Evolutionary conservation across 768 basidiomycete genomes (phyloP), one percentile per base, ranked within the genome.

Genomic region (Mycena metata): DNA sequence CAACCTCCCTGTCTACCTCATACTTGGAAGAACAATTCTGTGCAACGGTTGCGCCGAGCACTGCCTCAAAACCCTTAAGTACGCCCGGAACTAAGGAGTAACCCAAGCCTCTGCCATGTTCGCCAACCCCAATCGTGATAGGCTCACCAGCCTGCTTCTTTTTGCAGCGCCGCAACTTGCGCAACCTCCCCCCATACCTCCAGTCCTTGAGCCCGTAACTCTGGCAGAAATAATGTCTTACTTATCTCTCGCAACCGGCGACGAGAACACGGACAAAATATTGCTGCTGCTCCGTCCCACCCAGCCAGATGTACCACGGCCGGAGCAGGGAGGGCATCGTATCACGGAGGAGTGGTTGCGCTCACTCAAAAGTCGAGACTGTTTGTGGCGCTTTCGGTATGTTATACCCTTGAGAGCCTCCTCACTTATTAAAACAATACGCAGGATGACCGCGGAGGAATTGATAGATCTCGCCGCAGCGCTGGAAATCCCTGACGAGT

Each of bases 331-430:
- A 15, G 64, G 67, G 1, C 62, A 69, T 21, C 33, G 55, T 11
- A 69, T 69, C 15, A 69, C 67, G 12, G 56, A 52, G 35, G 58
- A 52, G 15, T 74, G 72, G 72, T 36, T 72, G 7, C 12, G 23
- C 17, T 54, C 67, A 1, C 30, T 64, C 24, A 16, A 12, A 30
- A 30, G 26, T 36, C 42, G 15, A 23, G 67, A 52, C 52, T 64
- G 67, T 30, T 6, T 33, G 11, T 64, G 62, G 62, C 26, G 26
- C 1, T 62, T 51, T 23, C 47, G 60, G 60, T 62, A 15, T 26
- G 42, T 50, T 30, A 5, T 3, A 7, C 9, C 19, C 11, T 26
- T 58, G 36, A 3, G 5, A 10, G 13, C 7, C 5, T 4, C 8
- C 7, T 21, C 30, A 3, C 35, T 58, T 21, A 24, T 19, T 43